A percentile compares a stretch with the other conserved stretches of the same genome.
These are phyloP conservation scores for Diutina pseudorugosa DNA, from an alignment of 1,139 yeast species.

Conservation along the genomic window DNA sequence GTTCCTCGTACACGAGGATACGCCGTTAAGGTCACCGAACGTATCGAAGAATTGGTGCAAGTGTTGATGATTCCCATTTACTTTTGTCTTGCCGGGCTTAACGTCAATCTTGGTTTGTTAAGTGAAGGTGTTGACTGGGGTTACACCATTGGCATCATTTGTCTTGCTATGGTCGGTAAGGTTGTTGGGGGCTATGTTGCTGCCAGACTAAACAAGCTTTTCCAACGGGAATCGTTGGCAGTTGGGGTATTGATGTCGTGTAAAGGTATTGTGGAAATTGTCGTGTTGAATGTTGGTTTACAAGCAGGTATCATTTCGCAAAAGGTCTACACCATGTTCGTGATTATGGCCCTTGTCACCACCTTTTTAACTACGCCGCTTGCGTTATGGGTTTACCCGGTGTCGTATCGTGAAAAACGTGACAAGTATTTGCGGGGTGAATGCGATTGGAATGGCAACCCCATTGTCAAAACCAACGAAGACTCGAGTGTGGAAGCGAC, in stretches of 20 bases:
- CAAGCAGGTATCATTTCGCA: constrained; percentile 54
- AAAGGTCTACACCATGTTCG: constrained; percentile 65
- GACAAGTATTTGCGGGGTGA: constrained; percentile 27
- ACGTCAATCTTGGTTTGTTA: constrained; percentile 51
- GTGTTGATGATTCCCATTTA: constrained; percentile 62
- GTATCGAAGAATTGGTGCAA: constrained; percentile 66
- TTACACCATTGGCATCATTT: constrained; percentile 53
- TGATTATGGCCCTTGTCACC: constrained; percentile 66
- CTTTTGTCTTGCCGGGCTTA: constrained; percentile 68
- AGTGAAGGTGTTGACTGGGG: constrained; percentile 66
- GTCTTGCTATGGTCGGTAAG: constrained; percentile 56
- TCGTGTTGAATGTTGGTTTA: constrained; percentile 63
- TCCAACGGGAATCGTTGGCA: constrained; percentile 60
- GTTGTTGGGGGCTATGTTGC: constrained; percentile 54
- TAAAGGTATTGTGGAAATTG: constrained; percentile 77
- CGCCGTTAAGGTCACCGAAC: constrained; percentile 54
- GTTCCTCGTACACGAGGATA: constrained; percentile 72
- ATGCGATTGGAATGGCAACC: constrained; percentile 27
- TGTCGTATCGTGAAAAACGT: constrained; percentile 42
- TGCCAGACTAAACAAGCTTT: constrained; percentile 47
- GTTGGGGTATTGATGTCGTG: constrained; percentile 83
- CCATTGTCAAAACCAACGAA: constrained; percentile 3
- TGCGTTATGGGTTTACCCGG: constrained; percentile 48
- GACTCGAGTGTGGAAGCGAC: background rate
- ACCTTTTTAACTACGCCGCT: constrained; percentile 70